These are phyloP conservation scores for Cicer yamashitae DNA, from an alignment of 306 rosid species.

Conservation along the genomic window DNA sequence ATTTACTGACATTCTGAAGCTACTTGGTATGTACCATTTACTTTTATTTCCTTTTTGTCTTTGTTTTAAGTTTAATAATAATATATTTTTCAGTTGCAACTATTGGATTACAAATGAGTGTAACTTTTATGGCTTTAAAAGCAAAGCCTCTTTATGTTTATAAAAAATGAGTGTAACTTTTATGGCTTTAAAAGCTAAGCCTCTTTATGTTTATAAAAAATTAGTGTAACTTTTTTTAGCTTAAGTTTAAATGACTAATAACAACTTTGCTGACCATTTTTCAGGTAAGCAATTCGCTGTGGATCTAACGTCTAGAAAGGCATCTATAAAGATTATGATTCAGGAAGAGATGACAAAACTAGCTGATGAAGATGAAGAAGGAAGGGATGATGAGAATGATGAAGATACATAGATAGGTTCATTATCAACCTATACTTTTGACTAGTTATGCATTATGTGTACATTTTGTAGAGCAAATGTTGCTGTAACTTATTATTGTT, in stretches of 20 bases:
- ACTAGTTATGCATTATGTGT: slow-evolving; percentile 29
- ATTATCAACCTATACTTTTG: slow-evolving; percentile 47
- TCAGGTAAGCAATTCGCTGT: slow-evolving; percentile 65
- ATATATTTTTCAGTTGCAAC: background rate
- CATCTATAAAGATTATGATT: slow-evolving; percentile 79
- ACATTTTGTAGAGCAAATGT: slow-evolving; percentile 40
- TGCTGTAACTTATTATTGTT: slow-evolving; percentile 51
- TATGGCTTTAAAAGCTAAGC: no score
- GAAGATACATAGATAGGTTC: slow-evolving; percentile 45
- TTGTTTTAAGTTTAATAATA: background rate
- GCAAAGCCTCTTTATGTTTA: no score
- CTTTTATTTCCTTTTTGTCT: background rate
- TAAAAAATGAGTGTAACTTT: background rate
- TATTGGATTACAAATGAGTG: slow-evolving; percentile 10
- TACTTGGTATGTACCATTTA: slow-evolving; percentile 63
- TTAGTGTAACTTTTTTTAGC: background rate
- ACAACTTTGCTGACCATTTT: slow-evolving; percentile 34
- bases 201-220: background rate
- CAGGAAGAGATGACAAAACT: slow-evolving; percentile 89
- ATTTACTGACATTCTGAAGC: slow-evolving; percentile 88
- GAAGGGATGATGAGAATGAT: slow-evolving; percentile 57
- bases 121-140: background rate
- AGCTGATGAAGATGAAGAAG: slow-evolving; percentile 71
- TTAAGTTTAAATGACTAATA: slow-evolving; percentile 18
- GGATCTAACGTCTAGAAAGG: slow-evolving; percentile 84